Conservation (phyloP, 1,284 basidiomycete genomes). For the Cryptococcus neoformans region DNA sequence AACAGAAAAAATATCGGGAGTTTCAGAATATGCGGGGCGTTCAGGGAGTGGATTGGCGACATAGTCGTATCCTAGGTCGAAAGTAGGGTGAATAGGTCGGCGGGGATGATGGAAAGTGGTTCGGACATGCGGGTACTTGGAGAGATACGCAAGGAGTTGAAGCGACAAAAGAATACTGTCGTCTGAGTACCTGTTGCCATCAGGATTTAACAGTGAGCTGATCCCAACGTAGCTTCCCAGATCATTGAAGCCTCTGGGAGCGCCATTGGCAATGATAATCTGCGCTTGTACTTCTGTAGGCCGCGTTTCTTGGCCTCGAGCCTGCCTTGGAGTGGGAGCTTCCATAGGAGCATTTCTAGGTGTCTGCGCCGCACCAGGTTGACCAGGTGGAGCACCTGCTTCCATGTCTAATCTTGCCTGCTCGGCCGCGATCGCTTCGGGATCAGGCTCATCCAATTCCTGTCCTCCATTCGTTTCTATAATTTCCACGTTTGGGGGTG, state of each 20-base stretch:
- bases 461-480: slow-evolving; percentile 17
- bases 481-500: slow-evolving; percentile 29
- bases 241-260: slow-evolving; percentile 48
- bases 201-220: slow-evolving; percentile 36
- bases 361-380: slow-evolving; percentile 40
- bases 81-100: slow-evolving; percentile 50
- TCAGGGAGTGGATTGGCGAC: slow-evolving; percentile 36
- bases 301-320: slow-evolving; percentile 7
- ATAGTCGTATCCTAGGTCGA: slow-evolving; percentile 35
- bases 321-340: slow-evolving; percentile 17
- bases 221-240: slow-evolving; percentile 45
- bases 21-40: slow-evolving; percentile 43
- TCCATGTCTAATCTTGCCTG: slow-evolving; percentile 45
- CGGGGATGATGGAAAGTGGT: slow-evolving; percentile 90
- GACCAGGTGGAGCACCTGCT: slow-evolving; percentile 45
- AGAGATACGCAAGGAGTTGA: slow-evolving; percentile 92
- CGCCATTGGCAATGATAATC: slow-evolving; percentile 49
- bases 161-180: slow-evolving; percentile 90
- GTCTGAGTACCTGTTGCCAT: slow-evolving; percentile 69
- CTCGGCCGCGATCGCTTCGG: slow-evolving; percentile 39
- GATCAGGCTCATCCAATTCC: slow-evolving; percentile 35
- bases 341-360: slow-evolving; percentile 27
- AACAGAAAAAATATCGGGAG: slow-evolving; percentile 88
- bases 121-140: slow-evolving; percentile 98
- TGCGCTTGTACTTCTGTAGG: slow-evolving; percentile 25